Conservation (phyloP, 257 asterid species). For the Solanum sejunctum region DNA sequence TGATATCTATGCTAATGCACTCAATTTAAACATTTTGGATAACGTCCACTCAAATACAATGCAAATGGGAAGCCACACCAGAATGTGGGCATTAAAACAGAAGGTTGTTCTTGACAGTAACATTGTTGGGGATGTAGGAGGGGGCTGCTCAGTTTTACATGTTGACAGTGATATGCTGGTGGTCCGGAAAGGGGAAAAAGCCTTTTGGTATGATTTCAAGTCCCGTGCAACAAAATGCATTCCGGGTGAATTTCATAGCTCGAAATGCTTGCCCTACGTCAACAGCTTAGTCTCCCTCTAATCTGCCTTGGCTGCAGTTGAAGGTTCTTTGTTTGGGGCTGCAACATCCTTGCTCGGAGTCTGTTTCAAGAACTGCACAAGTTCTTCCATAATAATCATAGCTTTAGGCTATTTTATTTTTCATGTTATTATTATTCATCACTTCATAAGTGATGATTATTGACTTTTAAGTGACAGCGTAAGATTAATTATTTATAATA, state of each 20-base stretch:
- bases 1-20: not conserved
- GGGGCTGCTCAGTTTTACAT: not conserved
- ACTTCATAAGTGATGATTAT: not conserved
- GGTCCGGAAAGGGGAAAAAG: not conserved
- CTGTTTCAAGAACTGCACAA: not conserved
- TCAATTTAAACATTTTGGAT: not conserved
- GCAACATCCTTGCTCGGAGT: not conserved
- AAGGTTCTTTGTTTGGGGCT: not conserved
- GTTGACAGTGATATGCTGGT: slow-evolving; percentile 15
- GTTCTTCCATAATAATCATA: not conserved
- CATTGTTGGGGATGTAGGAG: not conserved
- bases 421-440: not conserved
- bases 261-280: slow-evolving; percentile 25
- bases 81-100: slow-evolving; percentile 9
- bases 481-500: not conserved
- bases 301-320: not conserved
- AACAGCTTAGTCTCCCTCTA: slow-evolving; percentile 31
- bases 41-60: slow-evolving; percentile 23
- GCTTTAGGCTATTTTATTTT: not conserved
- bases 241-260: not conserved
- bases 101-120: slow-evolving; percentile 6
- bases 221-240: slow-evolving; percentile 10
- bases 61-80: slow-evolving; percentile 11
- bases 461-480: not conserved
- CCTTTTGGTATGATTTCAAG: slow-evolving; percentile 8